Conservation (phyloP, 129 eudicot species). For the Dittrichia graveolens region DNA sequence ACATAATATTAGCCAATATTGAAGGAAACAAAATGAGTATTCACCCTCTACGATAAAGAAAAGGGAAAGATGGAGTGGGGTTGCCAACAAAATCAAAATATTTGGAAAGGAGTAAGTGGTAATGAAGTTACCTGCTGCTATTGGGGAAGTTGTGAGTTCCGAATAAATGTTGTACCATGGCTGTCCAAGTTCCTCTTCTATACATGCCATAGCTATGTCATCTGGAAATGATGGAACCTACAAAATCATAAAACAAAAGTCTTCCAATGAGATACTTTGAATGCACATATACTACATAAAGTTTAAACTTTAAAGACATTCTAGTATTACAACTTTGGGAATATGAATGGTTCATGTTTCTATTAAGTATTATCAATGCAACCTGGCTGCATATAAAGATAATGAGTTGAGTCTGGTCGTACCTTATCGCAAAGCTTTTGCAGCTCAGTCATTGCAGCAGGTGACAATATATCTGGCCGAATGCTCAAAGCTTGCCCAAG, state of each 20-base stretch:
- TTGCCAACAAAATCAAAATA: neutral
- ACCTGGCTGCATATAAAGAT: slow-evolving; percentile 8
- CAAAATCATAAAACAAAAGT: slow-evolving; percentile 21
- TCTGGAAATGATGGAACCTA: slow-evolving; percentile 99
- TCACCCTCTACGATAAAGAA: neutral
- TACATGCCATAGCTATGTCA: slow-evolving; percentile 96
- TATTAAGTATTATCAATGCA: neutral
- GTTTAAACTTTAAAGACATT: neutral
- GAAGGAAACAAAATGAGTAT: neutral
- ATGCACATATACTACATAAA: neutral
- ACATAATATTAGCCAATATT: neutral
- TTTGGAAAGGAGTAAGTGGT: slow-evolving; percentile 9
- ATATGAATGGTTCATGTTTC: slow-evolving; percentile 9
- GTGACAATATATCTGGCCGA: slow-evolving; percentile 95
- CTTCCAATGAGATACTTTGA: slow-evolving; percentile 14
- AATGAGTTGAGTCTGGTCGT: slow-evolving; percentile 11
- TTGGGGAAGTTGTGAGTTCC: slow-evolving; percentile 96
- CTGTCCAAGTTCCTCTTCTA: slow-evolving; percentile 94
- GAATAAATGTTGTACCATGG: slow-evolving; percentile 93
- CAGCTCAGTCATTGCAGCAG: slow-evolving; percentile 92
- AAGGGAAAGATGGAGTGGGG: no score
- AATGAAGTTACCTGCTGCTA: slow-evolving; percentile 88
- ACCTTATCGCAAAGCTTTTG: slow-evolving; percentile 99
- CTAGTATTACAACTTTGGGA: slow-evolving; percentile 2
- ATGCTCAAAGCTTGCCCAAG: slow-evolving; percentile 99